Conservation (phyloP, 768 basidiomycete species). For the Lactarius evosmus region DNA sequence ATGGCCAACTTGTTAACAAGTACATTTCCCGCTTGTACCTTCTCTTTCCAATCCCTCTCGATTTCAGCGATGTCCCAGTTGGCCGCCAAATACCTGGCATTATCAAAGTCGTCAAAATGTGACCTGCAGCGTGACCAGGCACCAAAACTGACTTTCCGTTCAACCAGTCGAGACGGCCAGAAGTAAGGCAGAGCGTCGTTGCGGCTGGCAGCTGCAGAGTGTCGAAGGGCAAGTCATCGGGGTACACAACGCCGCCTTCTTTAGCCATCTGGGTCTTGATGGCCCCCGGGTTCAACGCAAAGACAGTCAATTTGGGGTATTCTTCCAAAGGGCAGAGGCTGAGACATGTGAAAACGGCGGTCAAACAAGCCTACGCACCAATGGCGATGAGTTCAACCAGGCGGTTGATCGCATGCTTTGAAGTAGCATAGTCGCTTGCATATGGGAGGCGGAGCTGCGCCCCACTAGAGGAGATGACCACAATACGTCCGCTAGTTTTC, state of each 20-base stretch:
- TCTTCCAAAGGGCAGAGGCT: background rate
- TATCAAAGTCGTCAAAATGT: background rate
- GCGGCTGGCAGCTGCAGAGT: constrained; percentile 30
- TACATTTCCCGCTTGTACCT: too few species aligned
- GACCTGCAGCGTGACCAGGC: background rate
- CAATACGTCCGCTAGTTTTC: too few species aligned
- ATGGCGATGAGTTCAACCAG: constrained; percentile 28
- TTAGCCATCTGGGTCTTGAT: background rate
- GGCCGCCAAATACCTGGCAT: too few species aligned
- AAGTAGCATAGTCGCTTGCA: background rate
- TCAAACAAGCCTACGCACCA: constrained; percentile 32
- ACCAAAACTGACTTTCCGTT: too few species aligned
- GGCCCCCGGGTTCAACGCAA: background rate
- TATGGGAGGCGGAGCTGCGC: constrained; percentile 2
- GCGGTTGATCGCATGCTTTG: background rate
- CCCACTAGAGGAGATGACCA: background rate
- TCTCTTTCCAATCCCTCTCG: too few species aligned
- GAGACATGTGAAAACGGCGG: background rate
- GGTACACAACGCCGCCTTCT: constrained; percentile 14
- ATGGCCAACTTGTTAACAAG: too few species aligned
- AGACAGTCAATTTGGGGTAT: too few species aligned
- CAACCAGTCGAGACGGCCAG: too few species aligned
- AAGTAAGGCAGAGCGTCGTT: constrained; percentile 24
- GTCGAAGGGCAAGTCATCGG: constrained; percentile 18
- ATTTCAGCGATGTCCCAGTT: too few species aligned